phyloP scores from a whole-genome alignment of 345 rosid genomes.

The Aquilaria yunnanensis region DNA sequence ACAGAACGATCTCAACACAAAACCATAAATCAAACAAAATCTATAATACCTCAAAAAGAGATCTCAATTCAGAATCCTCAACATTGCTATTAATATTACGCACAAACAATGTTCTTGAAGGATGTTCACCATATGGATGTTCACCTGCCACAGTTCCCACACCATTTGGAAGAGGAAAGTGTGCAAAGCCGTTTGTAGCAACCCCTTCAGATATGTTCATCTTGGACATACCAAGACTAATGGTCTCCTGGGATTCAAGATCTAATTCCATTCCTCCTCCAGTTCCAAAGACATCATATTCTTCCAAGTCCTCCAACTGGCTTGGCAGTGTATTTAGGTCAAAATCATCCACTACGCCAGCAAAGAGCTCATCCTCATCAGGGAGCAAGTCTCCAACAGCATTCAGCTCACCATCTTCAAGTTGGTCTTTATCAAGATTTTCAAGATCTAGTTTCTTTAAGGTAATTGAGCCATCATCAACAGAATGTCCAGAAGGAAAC shows the following conservation, averaged over 20 bases:
- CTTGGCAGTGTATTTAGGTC: constrained; percentile 56
- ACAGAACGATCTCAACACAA: too few relatives aligned
- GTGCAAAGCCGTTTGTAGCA: constrained; percentile 41
- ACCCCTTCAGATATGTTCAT: constrained; percentile 46
- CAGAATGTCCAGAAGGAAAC: constrained; percentile 33
- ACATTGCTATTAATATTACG: constrained; percentile 93
- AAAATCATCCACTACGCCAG: constrained; percentile 78
- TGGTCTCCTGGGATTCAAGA: constrained; percentile 49
- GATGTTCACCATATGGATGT: constrained; percentile 96
- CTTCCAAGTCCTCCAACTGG: constrained; percentile 73
- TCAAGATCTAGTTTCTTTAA: constrained; percentile 36
- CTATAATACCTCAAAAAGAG: constrained; percentile 77
- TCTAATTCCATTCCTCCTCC: constrained; percentile 95
- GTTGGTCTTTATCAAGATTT: constrained; percentile 40
- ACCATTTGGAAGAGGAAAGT: constrained; percentile 49
- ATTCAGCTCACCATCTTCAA: constrained; percentile 44
- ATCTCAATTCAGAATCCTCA: constrained; percentile 74
- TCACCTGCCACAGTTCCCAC: constrained; percentile 74
- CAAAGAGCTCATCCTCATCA: constrained; percentile 78
- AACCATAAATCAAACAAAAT: not conserved
- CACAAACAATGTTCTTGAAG: constrained; percentile 91
- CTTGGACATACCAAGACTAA: constrained; percentile 37
- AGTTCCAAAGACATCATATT: constrained; percentile 70
- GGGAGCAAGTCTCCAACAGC: constrained; percentile 59
- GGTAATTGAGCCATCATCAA: constrained; percentile 46